These are phyloP conservation scores for Wakefieldia striispora DNA, from an alignment of 768 basidiomycete genomes.

Conservation along the genomic window DNA sequence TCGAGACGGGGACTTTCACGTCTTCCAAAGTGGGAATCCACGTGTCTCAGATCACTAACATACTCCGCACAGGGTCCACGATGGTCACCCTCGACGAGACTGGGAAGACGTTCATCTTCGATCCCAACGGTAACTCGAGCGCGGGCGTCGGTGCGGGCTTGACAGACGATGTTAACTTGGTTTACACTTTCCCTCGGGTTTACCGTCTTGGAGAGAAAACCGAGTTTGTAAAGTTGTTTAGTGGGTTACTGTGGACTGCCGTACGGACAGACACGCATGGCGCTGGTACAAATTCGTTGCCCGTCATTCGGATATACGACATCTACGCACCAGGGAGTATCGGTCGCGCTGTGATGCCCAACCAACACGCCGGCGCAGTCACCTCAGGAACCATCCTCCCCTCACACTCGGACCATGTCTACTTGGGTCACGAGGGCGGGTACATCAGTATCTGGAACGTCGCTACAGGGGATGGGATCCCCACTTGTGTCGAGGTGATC, in stretches of 20 bases:
- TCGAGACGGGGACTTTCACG: slow-evolving; percentile 54
- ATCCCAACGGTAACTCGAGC: slow-evolving; percentile 36
- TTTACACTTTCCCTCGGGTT: slow-evolving; percentile 50
- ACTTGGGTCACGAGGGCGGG: slow-evolving; percentile 91
- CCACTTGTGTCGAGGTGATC: slow-evolving; percentile 68
- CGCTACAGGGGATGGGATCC: slow-evolving; percentile 51
- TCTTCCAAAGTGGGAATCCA: slow-evolving; percentile 65
- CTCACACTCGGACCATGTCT: slow-evolving; percentile 62
- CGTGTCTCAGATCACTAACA: slow-evolving; percentile 60
- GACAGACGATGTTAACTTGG: slow-evolving; percentile 44
- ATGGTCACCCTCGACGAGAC: slow-evolving; percentile 85
- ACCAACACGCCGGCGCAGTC: slow-evolving; percentile 76
- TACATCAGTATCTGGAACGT: slow-evolving; percentile 80
- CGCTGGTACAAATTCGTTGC: slow-evolving; percentile 45
- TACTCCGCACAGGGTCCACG: slow-evolving; percentile 65
- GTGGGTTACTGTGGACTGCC: slow-evolving; percentile 2
- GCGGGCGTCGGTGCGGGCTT: slow-evolving; percentile 19
- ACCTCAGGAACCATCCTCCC: slow-evolving; percentile 78
- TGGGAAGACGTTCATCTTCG: slow-evolving; percentile 80
- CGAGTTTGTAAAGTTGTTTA: too few species aligned
- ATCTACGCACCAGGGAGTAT: slow-evolving; percentile 57
- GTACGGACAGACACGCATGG: slow-evolving; percentile 50
- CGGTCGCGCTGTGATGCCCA: slow-evolving; percentile 54
- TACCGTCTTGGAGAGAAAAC: slow-evolving; percentile 18
- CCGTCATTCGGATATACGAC: slow-evolving; percentile 82